Base-by-base conservation (phyloP, 129 eudicot species). In the Ambrosia trifida region DNA sequence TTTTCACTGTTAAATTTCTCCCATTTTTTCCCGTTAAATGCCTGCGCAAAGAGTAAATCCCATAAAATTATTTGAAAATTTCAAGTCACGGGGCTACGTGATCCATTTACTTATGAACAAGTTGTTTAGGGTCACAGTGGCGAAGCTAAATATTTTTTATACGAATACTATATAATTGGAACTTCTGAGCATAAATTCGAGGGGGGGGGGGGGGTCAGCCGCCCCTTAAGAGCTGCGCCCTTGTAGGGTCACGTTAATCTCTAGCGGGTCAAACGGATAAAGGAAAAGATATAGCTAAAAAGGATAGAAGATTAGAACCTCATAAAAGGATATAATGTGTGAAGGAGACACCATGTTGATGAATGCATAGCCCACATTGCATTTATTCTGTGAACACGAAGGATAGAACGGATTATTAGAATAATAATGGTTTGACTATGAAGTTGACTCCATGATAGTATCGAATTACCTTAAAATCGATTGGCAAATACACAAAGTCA, bases 331-430 rank as follows among this genome's bases (percentile, higher is more conserved):
- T 61, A 93, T 72, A 52, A 93, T 89, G 49, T 87, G 95, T 49
- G 85, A 83, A 64, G 98, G 96, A 73, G 95, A 86, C 80, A 83
- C 80, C 95, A 93, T 89, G 52, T 89, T 93, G 81, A 93, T 93
- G 80, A 92, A 92, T 5, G 98, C 98, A 73, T 93, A 93, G 19
- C 96, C 96, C 68, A 93, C 98, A 60, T 93, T 93, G 85, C 98
- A 93, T 80, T 93, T 93, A 46, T 93, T 93, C 98, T 89, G 86
- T 67, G 71, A 24, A n/a, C 67, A 70, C 40, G 74, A 57, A 72
- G 16, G 43, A 46, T n/a, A 20, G 43, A n/a, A 50, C 50, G 44
- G 40, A 69, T 66, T 44, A 10, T 44, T 41, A 50, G 33, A 75
- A 56, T 32, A 76, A 18, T 18, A 41, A 28, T 19, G 20, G 31